A percentile compares a stretch with the other conserved stretches of the same genome.
Evolutionary conservation across 2,329 filamentous ascomycete species (phyloP).

Genomic region (Fusarium musae): DNA sequence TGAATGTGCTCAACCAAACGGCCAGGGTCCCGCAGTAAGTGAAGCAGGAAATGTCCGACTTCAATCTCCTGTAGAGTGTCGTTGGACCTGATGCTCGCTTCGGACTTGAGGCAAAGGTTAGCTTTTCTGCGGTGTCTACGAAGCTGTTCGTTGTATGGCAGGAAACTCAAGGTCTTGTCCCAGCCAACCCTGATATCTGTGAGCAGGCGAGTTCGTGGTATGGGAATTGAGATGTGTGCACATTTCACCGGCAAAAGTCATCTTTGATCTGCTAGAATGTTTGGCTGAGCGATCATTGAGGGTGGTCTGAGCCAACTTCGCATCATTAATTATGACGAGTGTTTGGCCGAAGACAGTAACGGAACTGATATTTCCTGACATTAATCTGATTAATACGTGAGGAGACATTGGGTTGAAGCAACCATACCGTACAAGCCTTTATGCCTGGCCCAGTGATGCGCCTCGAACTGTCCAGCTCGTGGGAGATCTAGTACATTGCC

Average conservation of each 20-base stretch:
- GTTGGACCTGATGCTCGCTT: conserved; percentile 51
- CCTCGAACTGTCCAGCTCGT: conserved; percentile 9
- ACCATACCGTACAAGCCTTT: conserved; percentile 10
- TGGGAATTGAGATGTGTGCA: no score
- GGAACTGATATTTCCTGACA: conserved; percentile 56
- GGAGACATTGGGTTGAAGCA: fast-evolving
- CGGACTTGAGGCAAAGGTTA: conserved; percentile 56
- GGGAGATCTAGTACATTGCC: conserved; percentile 29
- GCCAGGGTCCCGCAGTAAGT: conserved; percentile 51
- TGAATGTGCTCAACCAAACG: conserved; percentile 54
- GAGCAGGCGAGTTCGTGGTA: neutral
- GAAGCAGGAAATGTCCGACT: conserved; percentile 26
- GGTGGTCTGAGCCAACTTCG: conserved; percentile 49
- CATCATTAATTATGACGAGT: conserved; percentile 54
- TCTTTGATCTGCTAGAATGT: conserved; percentile 24
- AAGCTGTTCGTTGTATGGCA: conserved; percentile 52
- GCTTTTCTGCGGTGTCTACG: conserved; percentile 58
- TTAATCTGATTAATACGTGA: fast-evolving
- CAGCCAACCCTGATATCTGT: conserved; percentile 16
- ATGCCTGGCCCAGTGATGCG: conserved; percentile 30
- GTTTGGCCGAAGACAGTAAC: conserved; percentile 54
- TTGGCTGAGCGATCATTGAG: conserved; percentile 42
- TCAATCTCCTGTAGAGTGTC: conserved; percentile 57
- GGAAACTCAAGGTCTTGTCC: conserved; percentile 50
- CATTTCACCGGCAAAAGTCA: conserved; percentile 31